A percentile compares a stretch with the other conserved stretches of the same genome.
These are phyloP conservation scores for Xerocomus amazonicus DNA, from an alignment of 1,284 basidiomycete genomes.

Conservation along the genomic window DNA sequence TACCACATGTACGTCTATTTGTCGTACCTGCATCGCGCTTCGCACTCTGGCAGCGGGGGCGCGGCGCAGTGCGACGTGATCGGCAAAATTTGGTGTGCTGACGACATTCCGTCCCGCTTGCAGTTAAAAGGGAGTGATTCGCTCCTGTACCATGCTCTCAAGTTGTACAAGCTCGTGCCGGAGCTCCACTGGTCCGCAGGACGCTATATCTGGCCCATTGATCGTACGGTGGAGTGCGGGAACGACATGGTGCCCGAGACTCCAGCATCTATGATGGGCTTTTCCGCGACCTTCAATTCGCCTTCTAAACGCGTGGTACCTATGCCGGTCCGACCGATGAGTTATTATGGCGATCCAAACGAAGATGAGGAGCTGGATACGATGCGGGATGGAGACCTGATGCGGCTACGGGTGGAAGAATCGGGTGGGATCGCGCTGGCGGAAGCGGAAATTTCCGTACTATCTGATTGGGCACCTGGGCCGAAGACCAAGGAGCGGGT, in stretches of 20 bases:
- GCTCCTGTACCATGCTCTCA: conserved; percentile 69
- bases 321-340: conserved; percentile 39
- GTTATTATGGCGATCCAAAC: conserved; percentile 36
- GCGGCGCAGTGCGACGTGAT: conserved; percentile 4
- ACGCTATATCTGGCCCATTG: conserved; percentile 74
- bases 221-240: conserved; percentile 62
- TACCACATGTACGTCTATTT: conserved; percentile 58
- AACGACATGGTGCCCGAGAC: conserved; percentile 41
- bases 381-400: conserved; percentile 37
- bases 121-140: conserved; percentile 77
- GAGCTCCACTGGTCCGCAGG: conserved; percentile 78
- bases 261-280: conserved; percentile 30
- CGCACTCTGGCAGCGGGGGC: not conserved
- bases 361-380: conserved; percentile 38
- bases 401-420: conserved; percentile 56
- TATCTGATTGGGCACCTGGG: conserved; percentile 52
- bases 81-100: conserved; percentile 15
- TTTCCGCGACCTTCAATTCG: conserved; percentile 31
- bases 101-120: conserved; percentile 9
- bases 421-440: conserved; percentile 63
- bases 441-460: conserved; percentile 59
- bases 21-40: not conserved
- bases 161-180: conserved; percentile 67
- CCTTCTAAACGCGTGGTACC: conserved; percentile 31
- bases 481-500: conserved; percentile 64